Evolutionary conservation across 78 protist genomes (phyloP).

Genomic region (Chrysochromulina tobinii): DNA sequence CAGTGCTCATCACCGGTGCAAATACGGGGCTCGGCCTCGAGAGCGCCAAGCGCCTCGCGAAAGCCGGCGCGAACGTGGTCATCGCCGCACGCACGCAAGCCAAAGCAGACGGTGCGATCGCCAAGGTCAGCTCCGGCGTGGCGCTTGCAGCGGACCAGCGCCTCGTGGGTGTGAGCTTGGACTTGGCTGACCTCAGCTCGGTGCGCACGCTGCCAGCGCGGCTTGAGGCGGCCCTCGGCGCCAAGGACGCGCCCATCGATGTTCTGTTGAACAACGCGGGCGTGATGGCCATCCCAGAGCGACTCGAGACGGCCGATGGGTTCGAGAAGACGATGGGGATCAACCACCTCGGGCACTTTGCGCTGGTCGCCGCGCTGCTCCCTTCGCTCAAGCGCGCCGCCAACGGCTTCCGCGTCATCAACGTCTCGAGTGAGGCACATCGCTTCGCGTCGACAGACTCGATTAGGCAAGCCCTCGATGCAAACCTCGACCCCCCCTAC

Average conservation of each 20-base stretch:
- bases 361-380: conserved; percentile 24
- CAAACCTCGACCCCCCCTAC: not conserved
- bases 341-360: conserved; percentile 64
- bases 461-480: not conserved
- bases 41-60: conserved; percentile 2
- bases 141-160: not conserved
- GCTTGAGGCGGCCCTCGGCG: not conserved
- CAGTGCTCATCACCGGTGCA: conserved; percentile 1
- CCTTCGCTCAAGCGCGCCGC: not conserved
- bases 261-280: conserved; percentile 50
- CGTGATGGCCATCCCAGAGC: conserved; percentile 7
- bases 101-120: not conserved
- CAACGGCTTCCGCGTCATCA: not conserved
- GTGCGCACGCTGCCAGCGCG: not conserved
- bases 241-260: not conserved
- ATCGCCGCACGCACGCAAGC: not conserved
- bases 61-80: not conserved
- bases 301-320: conserved; percentile 30
- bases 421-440: not conserved
- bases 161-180: not conserved
- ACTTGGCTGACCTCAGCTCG: not conserved
- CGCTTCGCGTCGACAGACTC: not conserved
- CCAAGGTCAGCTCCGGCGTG: not conserved
- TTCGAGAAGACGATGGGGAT: conserved; percentile 42
- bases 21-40: conserved; percentile 10